These are phyloP conservation scores for Orbilia blumenaviensis DNA, from an alignment of 2,329 filamentous ascomycete species.

Conservation along the genomic window DNA sequence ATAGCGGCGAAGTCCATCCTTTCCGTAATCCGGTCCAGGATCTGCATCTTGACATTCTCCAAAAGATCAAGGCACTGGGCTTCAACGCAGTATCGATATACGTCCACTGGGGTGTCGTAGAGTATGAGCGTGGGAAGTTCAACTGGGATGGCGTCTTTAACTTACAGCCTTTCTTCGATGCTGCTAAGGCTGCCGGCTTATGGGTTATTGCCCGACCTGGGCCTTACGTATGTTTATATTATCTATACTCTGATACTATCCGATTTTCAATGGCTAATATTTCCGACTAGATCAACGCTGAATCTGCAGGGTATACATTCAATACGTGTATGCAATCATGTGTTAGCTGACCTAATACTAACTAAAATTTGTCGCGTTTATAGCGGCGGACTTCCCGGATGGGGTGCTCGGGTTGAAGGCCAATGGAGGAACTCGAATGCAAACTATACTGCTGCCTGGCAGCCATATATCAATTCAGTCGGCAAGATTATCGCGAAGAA, in stretches of 20 bases:
- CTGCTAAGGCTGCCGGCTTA: slow-evolving; percentile 75
- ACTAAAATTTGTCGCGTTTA: slow-evolving; percentile 66
- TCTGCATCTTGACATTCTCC: slow-evolving; percentile 76
- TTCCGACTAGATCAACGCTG: slow-evolving; percentile 56
- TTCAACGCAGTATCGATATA: slow-evolving; percentile 85
- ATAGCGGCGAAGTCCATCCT: slow-evolving; percentile 78
- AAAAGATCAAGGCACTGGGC: slow-evolving; percentile 82
- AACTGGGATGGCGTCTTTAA: slow-evolving; percentile 76
- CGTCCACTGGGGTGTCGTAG: slow-evolving; percentile 78
- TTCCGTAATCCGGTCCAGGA: slow-evolving; percentile 68
- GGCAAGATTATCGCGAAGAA: slow-evolving; percentile 74
- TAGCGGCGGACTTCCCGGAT: slow-evolving; percentile 82
- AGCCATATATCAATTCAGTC: slow-evolving; percentile 70
- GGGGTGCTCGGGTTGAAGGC: slow-evolving; percentile 69
- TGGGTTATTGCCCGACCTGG: slow-evolving; percentile 72
- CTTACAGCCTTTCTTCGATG: slow-evolving; percentile 78
- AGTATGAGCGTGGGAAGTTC: slow-evolving; percentile 76
- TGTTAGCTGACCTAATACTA: background rate
- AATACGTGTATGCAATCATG: background rate
- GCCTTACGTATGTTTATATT: slow-evolving; percentile 46
- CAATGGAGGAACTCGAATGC: slow-evolving; percentile 56
- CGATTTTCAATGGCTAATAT: background rate
- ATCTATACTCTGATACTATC: background rate
- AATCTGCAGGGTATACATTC: slow-evolving; percentile 39
- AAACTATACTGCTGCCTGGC: slow-evolving; percentile 56